phyloP scores from a whole-genome alignment of 2,329 filamentous ascomycete genomes.

The Claviceps pusilla region DNA sequence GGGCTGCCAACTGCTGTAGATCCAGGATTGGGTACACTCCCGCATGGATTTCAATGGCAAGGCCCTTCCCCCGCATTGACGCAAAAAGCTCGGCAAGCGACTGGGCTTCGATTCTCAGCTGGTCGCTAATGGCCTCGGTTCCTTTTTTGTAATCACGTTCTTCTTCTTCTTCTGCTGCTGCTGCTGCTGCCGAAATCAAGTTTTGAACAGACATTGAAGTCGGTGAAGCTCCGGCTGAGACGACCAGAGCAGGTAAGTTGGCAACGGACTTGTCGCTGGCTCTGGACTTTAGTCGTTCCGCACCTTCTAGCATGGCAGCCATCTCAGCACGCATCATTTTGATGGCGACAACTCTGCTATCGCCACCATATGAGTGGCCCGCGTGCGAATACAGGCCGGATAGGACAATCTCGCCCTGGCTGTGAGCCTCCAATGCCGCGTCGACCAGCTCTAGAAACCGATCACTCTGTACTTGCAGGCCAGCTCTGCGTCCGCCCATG shows the following conservation, averaged over 20 bases:
- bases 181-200: slow-evolving; percentile 5
- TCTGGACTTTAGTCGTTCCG: slow-evolving; percentile 9
- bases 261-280: slow-evolving; percentile 8
- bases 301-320: slow-evolving; percentile 13
- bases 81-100: slow-evolving; percentile 10
- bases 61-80: slow-evolving; percentile 20
- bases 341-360: slow-evolving; percentile 17
- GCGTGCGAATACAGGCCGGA: slow-evolving; percentile 60
- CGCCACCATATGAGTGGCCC: slow-evolving; percentile 49
- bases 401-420: slow-evolving; percentile 24
- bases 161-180: background rate
- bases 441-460: slow-evolving; percentile 35
- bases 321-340: slow-evolving; percentile 18
- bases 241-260: slow-evolving; percentile 12
- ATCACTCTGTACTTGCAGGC: slow-evolving; percentile 34
- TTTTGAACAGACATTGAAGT: slow-evolving; percentile 34
- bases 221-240: slow-evolving; percentile 65
- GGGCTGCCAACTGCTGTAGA: slow-evolving; percentile 63
- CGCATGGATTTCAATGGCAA: slow-evolving; percentile 54
- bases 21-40: slow-evolving; percentile 65
- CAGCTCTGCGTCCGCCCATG: slow-evolving; percentile 56
- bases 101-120: slow-evolving; percentile 9
- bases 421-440: slow-evolving; percentile 14
- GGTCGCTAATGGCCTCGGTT: slow-evolving; percentile 5
- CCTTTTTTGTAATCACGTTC: background rate